A percentile compares a stretch with the other conserved stretches of the same genome.
These are phyloP conservation scores for Rutstroemia sp. DNA, from an alignment of 2,329 filamentous ascomycete genomes.

Conservation along the genomic window DNA sequence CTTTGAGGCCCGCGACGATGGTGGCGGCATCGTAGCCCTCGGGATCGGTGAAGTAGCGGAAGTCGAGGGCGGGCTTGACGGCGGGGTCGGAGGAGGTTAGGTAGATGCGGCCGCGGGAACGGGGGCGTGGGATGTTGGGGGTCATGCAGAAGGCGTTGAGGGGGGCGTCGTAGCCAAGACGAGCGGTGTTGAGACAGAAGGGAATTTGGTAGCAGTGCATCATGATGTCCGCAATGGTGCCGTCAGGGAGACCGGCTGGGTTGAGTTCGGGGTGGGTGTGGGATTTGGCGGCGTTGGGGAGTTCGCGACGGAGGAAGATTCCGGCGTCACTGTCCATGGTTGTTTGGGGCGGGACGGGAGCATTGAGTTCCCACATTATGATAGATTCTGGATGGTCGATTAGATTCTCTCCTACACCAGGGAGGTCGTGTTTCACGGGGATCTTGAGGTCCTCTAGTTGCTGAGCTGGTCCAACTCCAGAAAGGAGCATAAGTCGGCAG, in stretches of 20 bases:
- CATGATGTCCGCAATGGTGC: slow-evolving; percentile 78
- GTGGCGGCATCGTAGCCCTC: slow-evolving; percentile 47
- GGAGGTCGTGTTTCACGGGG: slow-evolving; percentile 26
- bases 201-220: slow-evolving; percentile 97
- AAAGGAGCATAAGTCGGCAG: slow-evolving; percentile 33
- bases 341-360: slow-evolving; percentile 32
- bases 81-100: slow-evolving; percentile 38
- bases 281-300: slow-evolving; percentile 51
- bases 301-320: slow-evolving; percentile 70
- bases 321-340: slow-evolving; percentile 45
- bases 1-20: slow-evolving; percentile 35
- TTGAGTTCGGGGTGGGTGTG: slow-evolving; percentile 37
- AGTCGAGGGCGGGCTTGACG: slow-evolving; percentile 44
- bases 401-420: slow-evolving; percentile 32
- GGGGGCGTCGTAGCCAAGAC: slow-evolving; percentile 57
- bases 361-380: slow-evolving; percentile 44
- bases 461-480: slow-evolving; percentile 31
- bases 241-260: slow-evolving; percentile 47
- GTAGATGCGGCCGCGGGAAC: slow-evolving; percentile 52
- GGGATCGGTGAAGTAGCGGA: slow-evolving; percentile 46
- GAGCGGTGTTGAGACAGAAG: slow-evolving; percentile 77
- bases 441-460: slow-evolving; percentile 29
- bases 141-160: slow-evolving; percentile 47
- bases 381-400: slow-evolving; percentile 31
- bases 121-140: slow-evolving; percentile 53